Percentiles rank a stretch among this genome's conserved stretches.
phyloP scores from a whole-genome alignment of 1,284 basidiomycete species.

The Phaffia rhodozyma region DNA sequence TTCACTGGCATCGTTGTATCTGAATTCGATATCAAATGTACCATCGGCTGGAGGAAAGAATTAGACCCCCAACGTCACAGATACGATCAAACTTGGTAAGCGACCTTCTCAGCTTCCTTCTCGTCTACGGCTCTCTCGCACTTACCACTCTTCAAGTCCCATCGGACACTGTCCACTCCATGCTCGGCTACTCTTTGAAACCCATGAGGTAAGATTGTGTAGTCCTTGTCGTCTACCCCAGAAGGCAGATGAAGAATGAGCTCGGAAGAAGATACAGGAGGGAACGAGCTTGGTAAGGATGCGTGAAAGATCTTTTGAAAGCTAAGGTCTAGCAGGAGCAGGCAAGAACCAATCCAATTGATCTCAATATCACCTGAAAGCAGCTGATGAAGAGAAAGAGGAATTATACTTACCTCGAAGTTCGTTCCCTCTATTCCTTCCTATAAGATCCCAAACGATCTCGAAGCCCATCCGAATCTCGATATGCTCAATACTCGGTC shows the following conservation, averaged over 20 bases:
- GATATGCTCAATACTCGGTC: constrained; percentile 32
- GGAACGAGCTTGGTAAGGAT: constrained; percentile 42
- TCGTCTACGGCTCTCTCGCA: constrained; percentile 3
- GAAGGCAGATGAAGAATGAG: constrained; percentile 27
- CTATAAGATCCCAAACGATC: constrained; percentile 64
- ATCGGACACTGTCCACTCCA: constrained; percentile 35
- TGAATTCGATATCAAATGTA: constrained; percentile 46
- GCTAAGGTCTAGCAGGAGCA: constrained; percentile 24
- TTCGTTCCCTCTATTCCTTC: constrained; percentile 34
- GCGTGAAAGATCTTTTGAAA: constrained; percentile 51
- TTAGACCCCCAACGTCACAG: not conserved
- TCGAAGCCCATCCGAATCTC: constrained; percentile 66
- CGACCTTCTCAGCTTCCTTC: not conserved
- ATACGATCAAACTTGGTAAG: not conserved
- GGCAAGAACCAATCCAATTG: constrained; percentile 33
- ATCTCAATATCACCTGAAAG: not conserved
- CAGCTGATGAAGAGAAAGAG: constrained; percentile 3
- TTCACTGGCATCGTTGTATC: constrained; percentile 45
- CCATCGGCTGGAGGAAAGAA: constrained; percentile 27
- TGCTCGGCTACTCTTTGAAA: not conserved
- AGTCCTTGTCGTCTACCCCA: constrained; percentile 8
- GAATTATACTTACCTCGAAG: constrained; percentile 44
- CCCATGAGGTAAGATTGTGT: not conserved
- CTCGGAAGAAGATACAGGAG: constrained; percentile 46
- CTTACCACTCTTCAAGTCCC: constrained; percentile 44